Evolutionary conservation across 2,329 filamentous ascomycete genomes (phyloP).

Genomic region (Daldinia sp.): DNA sequence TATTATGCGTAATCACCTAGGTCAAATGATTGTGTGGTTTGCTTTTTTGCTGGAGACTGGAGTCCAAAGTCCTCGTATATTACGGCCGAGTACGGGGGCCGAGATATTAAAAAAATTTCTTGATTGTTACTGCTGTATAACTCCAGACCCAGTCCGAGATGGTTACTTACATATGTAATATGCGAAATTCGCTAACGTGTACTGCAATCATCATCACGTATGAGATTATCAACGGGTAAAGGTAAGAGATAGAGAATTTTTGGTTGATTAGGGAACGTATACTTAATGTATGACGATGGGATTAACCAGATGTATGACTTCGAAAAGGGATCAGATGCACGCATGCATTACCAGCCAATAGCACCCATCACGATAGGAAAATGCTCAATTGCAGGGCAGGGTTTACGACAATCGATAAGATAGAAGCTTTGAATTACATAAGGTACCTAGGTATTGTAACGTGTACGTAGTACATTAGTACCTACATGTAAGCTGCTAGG

Average conservation of each 20-base stretch:
- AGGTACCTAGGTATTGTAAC: background rate
- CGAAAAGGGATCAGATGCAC: background rate
- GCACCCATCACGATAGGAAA: background rate
- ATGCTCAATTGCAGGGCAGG: background rate
- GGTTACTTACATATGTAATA: background rate
- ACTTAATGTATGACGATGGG: background rate
- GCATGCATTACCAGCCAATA: background rate
- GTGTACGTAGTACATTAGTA: background rate
- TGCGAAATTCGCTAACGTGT: background rate
- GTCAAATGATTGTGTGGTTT: conserved; percentile 18
- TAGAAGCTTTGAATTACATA: conserved; percentile 2
- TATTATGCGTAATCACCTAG: conserved; percentile 3
- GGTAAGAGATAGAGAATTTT: background rate
- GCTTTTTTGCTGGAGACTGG: background rate
- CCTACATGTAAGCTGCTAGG: background rate
- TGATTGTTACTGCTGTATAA: background rate
- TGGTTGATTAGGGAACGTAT: conserved; percentile 1
- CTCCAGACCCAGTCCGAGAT: background rate
- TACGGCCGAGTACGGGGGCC: conserved; percentile 11
- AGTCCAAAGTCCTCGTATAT: background rate
- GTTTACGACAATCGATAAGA: conserved; percentile 2
- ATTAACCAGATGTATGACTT: background rate
- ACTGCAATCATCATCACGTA: background rate
- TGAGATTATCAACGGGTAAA: background rate
- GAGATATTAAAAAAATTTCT: conserved; percentile 1